Evolutionary conservation across 768 basidiomycete species (phyloP).

Genomic region (Tylopilus sp.): DNA sequence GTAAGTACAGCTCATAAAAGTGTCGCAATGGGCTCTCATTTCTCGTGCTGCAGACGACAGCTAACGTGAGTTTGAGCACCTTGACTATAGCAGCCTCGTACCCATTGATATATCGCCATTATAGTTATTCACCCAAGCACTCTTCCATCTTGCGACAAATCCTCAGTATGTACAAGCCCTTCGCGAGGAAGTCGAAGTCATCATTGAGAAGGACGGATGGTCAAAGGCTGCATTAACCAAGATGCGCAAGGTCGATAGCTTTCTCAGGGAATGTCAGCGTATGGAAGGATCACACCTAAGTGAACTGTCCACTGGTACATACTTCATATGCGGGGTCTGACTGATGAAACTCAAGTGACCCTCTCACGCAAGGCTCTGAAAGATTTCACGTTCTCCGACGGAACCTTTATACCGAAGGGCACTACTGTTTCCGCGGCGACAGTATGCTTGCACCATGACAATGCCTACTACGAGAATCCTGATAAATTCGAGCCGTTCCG

Average conservation of each 20-base stretch:
- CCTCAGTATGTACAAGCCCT: background rate
- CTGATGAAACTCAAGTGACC: slow-evolving; percentile 18
- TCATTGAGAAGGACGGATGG: background rate
- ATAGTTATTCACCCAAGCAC: background rate
- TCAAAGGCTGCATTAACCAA: slow-evolving; percentile 1
- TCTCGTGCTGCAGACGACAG: background rate
- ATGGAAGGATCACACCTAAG: slow-evolving; percentile 13
- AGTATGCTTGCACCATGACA: slow-evolving; percentile 20
- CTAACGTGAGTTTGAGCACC: background rate
- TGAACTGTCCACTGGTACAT: no score
- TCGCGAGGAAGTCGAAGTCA: slow-evolving; percentile 3
- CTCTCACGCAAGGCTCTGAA: slow-evolving; percentile 32
- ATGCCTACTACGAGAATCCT: slow-evolving; percentile 26
- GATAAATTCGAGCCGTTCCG: slow-evolving; percentile 10
- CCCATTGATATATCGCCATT: background rate
- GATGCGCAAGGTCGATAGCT: slow-evolving; percentile 8
- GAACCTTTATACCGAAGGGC: slow-evolving; percentile 36
- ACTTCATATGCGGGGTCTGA: no score
- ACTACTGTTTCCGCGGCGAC: slow-evolving; percentile 20
- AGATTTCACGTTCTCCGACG: slow-evolving; percentile 37
- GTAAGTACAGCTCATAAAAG: slow-evolving; percentile 6
- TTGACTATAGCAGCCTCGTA: background rate
- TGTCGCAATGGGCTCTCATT: background rate
- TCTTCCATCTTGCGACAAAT: slow-evolving; percentile 1
- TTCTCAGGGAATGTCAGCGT: slow-evolving; percentile 7